Percentiles rank a stretch among this genome's conserved stretches.
These are phyloP conservation scores for Piper betle DNA, from an alignment of 164 flowering plant genomes.

Conservation along the genomic window DNA sequence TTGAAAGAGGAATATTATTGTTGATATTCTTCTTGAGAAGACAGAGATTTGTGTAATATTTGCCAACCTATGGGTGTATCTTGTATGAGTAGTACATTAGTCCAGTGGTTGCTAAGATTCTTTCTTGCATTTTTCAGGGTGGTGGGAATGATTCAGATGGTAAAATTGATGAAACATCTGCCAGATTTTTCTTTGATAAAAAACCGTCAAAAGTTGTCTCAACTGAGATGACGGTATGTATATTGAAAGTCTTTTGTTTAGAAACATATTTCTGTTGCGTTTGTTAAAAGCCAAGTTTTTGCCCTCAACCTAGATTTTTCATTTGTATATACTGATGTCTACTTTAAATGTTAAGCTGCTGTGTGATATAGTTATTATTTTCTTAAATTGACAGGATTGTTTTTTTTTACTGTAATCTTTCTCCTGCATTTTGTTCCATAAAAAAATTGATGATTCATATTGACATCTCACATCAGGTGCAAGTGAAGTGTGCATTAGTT, in stretches of 20 bases:
- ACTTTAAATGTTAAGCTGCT: not conserved
- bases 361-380: too few species aligned
- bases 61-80: not conserved
- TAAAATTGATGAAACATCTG: constrained; percentile 74
- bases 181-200: constrained; percentile 63
- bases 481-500: constrained; percentile 68
- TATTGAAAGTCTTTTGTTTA: too few species aligned
- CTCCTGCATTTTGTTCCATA: not conserved
- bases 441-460: too few species aligned
- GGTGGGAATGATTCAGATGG: constrained; percentile 50
- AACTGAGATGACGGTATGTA: constrained; percentile 78
- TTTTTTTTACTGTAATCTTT: not conserved
- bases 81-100: not conserved
- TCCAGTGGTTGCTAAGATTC: not conserved
- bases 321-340: too few species aligned
- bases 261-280: not conserved
- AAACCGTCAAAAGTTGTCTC: constrained; percentile 93
- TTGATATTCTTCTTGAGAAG: too few species aligned
- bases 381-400: too few species aligned
- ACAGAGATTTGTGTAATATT: too few species aligned
- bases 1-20: too few species aligned
- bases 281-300: not conserved
- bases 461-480: constrained; percentile 42
- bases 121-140: constrained; percentile 25
- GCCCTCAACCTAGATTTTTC: not conserved